Evolutionary conservation across 148 eudicot genomes (phyloP).

Genomic region (Nepenthes gracilis): DNA sequence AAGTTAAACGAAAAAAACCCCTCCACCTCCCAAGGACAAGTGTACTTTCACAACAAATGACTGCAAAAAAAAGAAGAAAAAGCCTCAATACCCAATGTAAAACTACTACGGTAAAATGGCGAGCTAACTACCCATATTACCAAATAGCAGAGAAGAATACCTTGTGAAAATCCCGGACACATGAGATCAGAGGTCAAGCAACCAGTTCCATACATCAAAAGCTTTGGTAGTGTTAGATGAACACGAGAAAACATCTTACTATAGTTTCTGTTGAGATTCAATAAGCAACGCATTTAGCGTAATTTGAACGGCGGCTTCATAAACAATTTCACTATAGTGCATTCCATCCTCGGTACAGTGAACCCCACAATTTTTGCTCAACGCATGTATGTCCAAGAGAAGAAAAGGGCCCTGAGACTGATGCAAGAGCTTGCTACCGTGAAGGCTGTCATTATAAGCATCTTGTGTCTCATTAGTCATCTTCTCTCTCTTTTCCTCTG

Average conservation of each 20-base stretch:
- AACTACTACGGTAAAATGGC: too few relatives aligned
- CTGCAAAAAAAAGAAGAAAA: too few relatives aligned
- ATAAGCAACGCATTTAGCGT: constrained; percentile 86
- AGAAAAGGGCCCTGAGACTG: constrained; percentile 60
- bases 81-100: too few relatives aligned
- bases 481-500: constrained; percentile 72
- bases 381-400: constrained; percentile 41
- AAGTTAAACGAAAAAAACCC: too few relatives aligned
- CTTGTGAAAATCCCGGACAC: too few relatives aligned
- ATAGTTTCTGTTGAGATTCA: constrained; percentile 75
- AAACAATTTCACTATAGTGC: constrained; percentile 72
- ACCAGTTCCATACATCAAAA: not conserved
- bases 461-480: constrained; percentile 37
- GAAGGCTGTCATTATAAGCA: constrained; percentile 40
- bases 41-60: too few relatives aligned
- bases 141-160: too few relatives aligned
- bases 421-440: constrained; percentile 46
- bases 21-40: too few relatives aligned
- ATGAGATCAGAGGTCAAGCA: too few relatives aligned
- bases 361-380: constrained; percentile 61
- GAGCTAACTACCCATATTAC: too few relatives aligned
- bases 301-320: constrained; percentile 70
- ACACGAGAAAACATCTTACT: constrained; percentile 7
- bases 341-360: constrained; percentile 78
- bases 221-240: not conserved